Conservation (phyloP, 495 filamentous ascomycete species). For the Echria macrotheca region DNA sequence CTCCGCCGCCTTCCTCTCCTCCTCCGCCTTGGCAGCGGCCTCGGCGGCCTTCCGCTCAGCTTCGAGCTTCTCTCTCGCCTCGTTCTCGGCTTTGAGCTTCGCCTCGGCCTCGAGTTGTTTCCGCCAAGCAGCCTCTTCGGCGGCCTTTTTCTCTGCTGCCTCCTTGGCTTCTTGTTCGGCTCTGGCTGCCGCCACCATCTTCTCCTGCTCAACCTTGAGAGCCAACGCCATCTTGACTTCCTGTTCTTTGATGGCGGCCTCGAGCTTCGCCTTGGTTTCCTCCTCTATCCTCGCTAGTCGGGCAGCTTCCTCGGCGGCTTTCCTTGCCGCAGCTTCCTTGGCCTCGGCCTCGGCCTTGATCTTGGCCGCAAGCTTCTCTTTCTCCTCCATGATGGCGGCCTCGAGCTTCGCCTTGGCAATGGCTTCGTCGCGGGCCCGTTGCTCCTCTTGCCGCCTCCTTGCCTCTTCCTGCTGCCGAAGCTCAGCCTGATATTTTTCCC, state of each 20-base stretch:
- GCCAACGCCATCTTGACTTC: conserved; percentile 30
- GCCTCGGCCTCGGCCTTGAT: conserved; percentile 36
- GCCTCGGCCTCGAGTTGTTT: conserved; percentile 41
- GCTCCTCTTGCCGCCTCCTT: conserved; percentile 2
- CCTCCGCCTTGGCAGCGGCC: conserved; percentile 31
- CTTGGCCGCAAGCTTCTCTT: conserved; percentile 26
- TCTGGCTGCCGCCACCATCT: conserved; percentile 14
- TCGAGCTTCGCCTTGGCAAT: conserved; percentile 45
- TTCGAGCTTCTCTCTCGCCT: conserved; percentile 27
- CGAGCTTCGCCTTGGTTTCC: conserved; percentile 42
- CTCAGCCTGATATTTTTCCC: conserved; percentile 36
- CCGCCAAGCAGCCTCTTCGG: conserved; percentile 40
- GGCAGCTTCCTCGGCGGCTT: conserved; percentile 44
- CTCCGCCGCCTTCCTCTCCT: conserved; percentile 48
- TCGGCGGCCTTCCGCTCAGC: conserved; percentile 24
- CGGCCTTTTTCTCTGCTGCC: conserved; percentile 25
- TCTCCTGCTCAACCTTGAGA: conserved; percentile 19
- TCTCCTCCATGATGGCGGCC: conserved; percentile 48
- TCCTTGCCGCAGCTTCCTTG: conserved; percentile 34
- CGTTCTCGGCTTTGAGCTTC: conserved; percentile 45
- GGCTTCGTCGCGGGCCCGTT: conserved; percentile 13
- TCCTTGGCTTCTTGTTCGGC: conserved; percentile 26
- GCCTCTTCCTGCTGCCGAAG: conserved; percentile 18
- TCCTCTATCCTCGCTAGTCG: conserved; percentile 39
- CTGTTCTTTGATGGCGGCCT: conserved; percentile 39